phyloP scores from a whole-genome alignment of 2,329 filamentous ascomycete genomes.

The Didymella pinodella region DNA sequence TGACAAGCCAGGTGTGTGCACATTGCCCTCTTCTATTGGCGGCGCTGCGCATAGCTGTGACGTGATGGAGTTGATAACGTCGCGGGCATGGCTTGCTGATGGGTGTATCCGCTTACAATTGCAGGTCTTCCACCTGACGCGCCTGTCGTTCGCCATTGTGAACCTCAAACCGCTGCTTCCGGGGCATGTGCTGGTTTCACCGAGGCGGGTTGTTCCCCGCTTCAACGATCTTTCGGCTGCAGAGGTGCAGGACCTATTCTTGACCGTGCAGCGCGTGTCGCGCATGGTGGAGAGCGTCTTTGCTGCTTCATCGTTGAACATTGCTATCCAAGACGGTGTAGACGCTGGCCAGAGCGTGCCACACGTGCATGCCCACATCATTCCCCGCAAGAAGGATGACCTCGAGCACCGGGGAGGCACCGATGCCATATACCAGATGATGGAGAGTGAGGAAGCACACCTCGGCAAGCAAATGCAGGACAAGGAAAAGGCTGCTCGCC shows the following conservation, averaged over 20 bases:
- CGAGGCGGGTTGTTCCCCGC: conserved; percentile 71
- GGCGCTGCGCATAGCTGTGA: conserved; percentile 16
- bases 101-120: conserved; percentile 17
- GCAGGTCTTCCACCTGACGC: conserved; percentile 86
- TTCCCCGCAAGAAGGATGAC: conserved; percentile 72
- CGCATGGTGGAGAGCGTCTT: conserved; percentile 72
- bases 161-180: conserved; percentile 95
- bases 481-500: conserved; percentile 54
- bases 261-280: conserved; percentile 83
- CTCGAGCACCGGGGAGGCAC: conserved; percentile 64
- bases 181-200: conserved; percentile 91
- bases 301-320: conserved; percentile 80
- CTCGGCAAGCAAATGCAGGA: conserved; percentile 75
- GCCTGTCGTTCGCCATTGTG: conserved; percentile 83
- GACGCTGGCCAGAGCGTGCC: conserved; percentile 93
- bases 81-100: conserved; percentile 5
- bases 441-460: conserved; percentile 87
- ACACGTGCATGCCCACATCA: conserved; percentile 92
- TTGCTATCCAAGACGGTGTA: conserved; percentile 91
- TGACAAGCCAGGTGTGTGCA: conserved; percentile 53
- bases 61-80: conserved; percentile 15
- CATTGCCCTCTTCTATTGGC: conserved; percentile 12
- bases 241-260: conserved; percentile 86
- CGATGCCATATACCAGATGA: conserved; percentile 81
- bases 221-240: conserved; percentile 74